A percentile compares a stretch with the other conserved stretches of the same genome.
These are phyloP conservation scores for Arthrobotrys conoides DNA, from an alignment of 2,329 filamentous ascomycete species.

Conservation along the genomic window DNA sequence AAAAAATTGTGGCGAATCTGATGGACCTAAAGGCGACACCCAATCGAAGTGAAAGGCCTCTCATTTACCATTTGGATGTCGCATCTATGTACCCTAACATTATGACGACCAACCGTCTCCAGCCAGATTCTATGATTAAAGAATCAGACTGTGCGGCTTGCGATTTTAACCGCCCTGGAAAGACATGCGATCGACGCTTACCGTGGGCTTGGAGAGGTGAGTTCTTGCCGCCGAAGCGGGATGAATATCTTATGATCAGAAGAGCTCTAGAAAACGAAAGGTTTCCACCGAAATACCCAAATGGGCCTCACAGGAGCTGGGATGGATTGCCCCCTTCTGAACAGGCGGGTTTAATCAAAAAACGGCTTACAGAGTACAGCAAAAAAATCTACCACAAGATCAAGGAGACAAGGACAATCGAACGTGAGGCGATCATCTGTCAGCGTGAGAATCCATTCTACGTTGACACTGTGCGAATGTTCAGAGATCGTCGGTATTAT, in stretches of 20 bases:
- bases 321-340: constrained; percentile 86
- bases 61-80: constrained; percentile 98
- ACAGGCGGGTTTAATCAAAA: constrained; percentile 83
- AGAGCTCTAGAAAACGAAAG: constrained; percentile 90
- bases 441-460: constrained; percentile 99
- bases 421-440: constrained; percentile 96
- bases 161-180: constrained; percentile 97
- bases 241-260: constrained; percentile 99
- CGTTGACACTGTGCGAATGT: constrained; percentile 94
- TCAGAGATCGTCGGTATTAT: constrained; percentile 96
- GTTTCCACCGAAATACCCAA: constrained; percentile 84
- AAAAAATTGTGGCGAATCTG: constrained; percentile 81
- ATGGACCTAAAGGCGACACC: constrained; percentile 83
- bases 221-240: constrained; percentile 92
- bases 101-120: constrained; percentile 98
- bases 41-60: constrained; percentile 84
- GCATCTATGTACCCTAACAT: constrained; percentile 99
- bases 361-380: constrained; percentile 90
- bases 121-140: constrained; percentile 98
- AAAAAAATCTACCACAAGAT: constrained; percentile 99
- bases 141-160: constrained; percentile 97
- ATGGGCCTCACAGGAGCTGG: constrained; percentile 80
- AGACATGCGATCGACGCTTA: constrained; percentile 93
- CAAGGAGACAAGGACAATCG: constrained; percentile 91
- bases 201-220: constrained; percentile 99